phyloP scores from a whole-genome alignment of 306 rosid species.

The Quercus dentata region DNA sequence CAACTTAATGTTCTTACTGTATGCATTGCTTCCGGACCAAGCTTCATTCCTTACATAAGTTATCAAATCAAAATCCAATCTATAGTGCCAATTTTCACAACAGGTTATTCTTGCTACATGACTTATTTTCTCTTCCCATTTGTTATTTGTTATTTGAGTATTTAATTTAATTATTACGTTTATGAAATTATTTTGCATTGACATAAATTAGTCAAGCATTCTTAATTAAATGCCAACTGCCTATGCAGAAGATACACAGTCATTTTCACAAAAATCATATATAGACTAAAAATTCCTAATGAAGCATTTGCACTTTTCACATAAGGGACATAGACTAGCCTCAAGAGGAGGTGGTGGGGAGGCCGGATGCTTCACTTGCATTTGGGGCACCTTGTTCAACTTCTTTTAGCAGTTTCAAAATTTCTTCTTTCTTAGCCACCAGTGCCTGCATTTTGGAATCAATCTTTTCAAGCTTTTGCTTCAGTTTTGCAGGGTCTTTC shows the following conservation, averaged over 20 bases:
- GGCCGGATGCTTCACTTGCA: background rate
- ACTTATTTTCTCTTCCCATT: background rate
- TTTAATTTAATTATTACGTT: background rate
- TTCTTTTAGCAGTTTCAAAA: constrained; percentile 43
- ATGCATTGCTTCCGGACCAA: constrained; percentile 2
- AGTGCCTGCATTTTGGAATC: constrained; percentile 50
- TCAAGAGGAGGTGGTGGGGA: constrained; percentile 10
- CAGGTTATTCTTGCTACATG: background rate
- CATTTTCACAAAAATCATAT: background rate
- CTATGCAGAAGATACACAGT: too few species aligned
- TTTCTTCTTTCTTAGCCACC: constrained; percentile 43
- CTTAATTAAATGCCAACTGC: background rate
- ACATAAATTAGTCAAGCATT: background rate
- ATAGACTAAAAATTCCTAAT: background rate
- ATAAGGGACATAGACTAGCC: background rate
- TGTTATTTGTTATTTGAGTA: background rate
- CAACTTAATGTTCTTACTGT: background rate
- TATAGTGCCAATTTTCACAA: background rate
- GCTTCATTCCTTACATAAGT: background rate
- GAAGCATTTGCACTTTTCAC: background rate
- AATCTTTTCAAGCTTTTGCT: constrained; percentile 53
- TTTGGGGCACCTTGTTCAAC: constrained; percentile 31
- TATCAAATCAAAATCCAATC: background rate
- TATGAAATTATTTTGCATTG: background rate
- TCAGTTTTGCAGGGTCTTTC: constrained; percentile 49